These are phyloP conservation scores for Monosporascus cannonballus DNA, from an alignment of 2,329 filamentous ascomycete genomes.

Conservation along the genomic window DNA sequence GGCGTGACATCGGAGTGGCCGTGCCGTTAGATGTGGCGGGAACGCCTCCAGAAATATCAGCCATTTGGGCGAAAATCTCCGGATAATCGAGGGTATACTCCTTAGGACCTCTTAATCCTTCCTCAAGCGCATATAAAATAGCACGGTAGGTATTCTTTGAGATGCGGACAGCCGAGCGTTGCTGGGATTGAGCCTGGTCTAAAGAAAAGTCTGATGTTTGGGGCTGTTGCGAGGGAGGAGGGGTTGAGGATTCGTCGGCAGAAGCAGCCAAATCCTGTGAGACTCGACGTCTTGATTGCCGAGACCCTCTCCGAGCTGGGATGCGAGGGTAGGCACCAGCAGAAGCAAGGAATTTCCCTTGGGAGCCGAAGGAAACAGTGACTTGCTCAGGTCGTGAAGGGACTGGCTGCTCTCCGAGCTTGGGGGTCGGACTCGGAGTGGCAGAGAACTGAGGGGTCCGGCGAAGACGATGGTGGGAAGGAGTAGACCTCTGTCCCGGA, in stretches of 20 bases:
- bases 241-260: slow-evolving; percentile 31
- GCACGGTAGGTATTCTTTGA: slow-evolving; percentile 82
- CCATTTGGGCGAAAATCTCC: slow-evolving; percentile 91
- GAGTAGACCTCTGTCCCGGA: slow-evolving; percentile 36
- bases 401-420: slow-evolving; percentile 18
- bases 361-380: slow-evolving; percentile 42
- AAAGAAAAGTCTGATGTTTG: slow-evolving; percentile 22
- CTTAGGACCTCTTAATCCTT: slow-evolving; percentile 76
- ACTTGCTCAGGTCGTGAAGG: slow-evolving; percentile 30
- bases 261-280: slow-evolving; percentile 44
- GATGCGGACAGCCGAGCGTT: slow-evolving; percentile 54
- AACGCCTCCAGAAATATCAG: slow-evolving; percentile 61
- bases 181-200: slow-evolving; percentile 28
- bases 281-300: slow-evolving; percentile 28
- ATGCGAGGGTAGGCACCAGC: slow-evolving; percentile 22
- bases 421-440: slow-evolving; percentile 36
- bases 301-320: slow-evolving; percentile 17
- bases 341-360: slow-evolving; percentile 29
- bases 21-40: slow-evolving; percentile 51
- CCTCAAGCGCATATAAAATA: slow-evolving; percentile 87
- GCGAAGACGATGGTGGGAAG: slow-evolving; percentile 42
- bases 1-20: slow-evolving; percentile 38
- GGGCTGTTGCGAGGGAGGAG: slow-evolving; percentile 24
- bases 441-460: slow-evolving; percentile 46
- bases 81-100: slow-evolving; percentile 76